Evolutionary conservation across 2,329 filamentous ascomycete species (phyloP).

Genomic region (Lachnellula subtilissima): DNA sequence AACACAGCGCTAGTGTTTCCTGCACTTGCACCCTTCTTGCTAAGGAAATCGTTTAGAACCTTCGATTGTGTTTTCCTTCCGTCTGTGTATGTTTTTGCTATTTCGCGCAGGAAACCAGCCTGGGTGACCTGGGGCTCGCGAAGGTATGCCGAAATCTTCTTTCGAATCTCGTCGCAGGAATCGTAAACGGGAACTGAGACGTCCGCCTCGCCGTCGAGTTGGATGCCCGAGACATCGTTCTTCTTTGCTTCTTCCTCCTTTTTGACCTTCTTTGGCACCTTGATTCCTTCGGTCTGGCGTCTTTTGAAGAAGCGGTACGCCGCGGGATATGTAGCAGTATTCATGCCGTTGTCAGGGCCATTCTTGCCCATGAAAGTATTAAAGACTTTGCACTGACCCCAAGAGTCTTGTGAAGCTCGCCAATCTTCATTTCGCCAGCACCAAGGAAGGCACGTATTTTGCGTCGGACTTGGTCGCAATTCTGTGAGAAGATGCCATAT

Average conservation of each 20-base stretch:
- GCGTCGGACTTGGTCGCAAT: constrained; percentile 35
- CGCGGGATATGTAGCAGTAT: constrained; percentile 33
- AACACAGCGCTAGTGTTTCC: constrained; percentile 47
- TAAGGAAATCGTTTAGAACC: constrained; percentile 46
- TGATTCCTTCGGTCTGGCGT: constrained; percentile 44
- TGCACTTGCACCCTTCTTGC: constrained; percentile 42
- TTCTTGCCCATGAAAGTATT: constrained; percentile 46
- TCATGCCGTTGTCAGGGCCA: constrained; percentile 35
- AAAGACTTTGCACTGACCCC: constrained; percentile 35
- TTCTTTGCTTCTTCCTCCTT: constrained; percentile 24
- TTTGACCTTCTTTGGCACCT: constrained; percentile 34
- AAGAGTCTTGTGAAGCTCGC: constrained; percentile 38
- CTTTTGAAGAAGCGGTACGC: constrained; percentile 45
- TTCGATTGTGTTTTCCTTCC: constrained; percentile 38
- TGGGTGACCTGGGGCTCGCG: constrained; percentile 44
- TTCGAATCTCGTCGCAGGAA: constrained; percentile 52
- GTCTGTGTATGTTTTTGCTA: constrained; percentile 39
- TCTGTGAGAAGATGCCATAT: constrained; percentile 7
- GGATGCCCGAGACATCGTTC: constrained; percentile 38
- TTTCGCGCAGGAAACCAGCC: constrained; percentile 46
- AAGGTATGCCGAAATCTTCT: constrained; percentile 48
- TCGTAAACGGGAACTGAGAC: constrained; percentile 48
- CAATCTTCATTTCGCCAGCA: constrained; percentile 40
- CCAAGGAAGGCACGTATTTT: constrained; percentile 40
- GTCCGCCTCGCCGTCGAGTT: constrained; percentile 43